Base-by-base conservation (phyloP, 139 green algal species). In the Tetraselmis chui region DNA sequence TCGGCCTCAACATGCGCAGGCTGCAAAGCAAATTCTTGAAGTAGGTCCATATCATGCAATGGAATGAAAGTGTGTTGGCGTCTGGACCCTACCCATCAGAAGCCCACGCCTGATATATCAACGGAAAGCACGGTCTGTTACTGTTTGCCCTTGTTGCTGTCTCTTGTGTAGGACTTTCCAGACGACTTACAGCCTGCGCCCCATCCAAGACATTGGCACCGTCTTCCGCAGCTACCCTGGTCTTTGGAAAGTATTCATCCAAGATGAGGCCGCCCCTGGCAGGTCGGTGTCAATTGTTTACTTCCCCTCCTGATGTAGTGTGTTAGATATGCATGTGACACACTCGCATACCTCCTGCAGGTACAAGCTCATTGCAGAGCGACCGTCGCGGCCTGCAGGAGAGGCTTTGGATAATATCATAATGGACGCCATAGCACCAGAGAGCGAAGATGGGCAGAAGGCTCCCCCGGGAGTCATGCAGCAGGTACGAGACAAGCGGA, bases 1-100 rank as follows among this genome's bases (percentile, higher is more conserved):
- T 99, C 29, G 96, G 96, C 2, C 85, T 99, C 59, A 98, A 95
- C 81, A 89, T 96, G 32, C 89, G 96, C 27, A 89, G 95, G 58
- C 86, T 97, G 88, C 87, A 89, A 28, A 85, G 95, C 25, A 79
- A 86, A 23, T 97, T 98, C 86, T 84, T 95, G n/a, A 83, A 82
- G 45, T 67, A 5, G 18, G 45, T 67, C n/a, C n/a, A n/a, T n/a
- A n/a, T n/a, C n/a, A n/a, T n/a, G n/a, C n/a, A n/a, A n/a, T n/a
- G n/a, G n/a, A n/a, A n/a, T n/a, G n/a, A n/a, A n/a, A n/a, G n/a
- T n/a, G n/a, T n/a, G n/a, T n/a, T n/a, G n/a, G n/a, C n/a, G n/a
- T n/a, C n/a, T n/a, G n/a, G n/a, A n/a, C n/a, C n/a, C n/a, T n/a
- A n/a, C n/a, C n/a, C n/a, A n/a, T n/a, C n/a, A n/a, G n/a, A n/a